Base-by-base conservation (phyloP, 2,329 filamentous ascomycete genomes). In the Colletotrichum musae region DNA sequence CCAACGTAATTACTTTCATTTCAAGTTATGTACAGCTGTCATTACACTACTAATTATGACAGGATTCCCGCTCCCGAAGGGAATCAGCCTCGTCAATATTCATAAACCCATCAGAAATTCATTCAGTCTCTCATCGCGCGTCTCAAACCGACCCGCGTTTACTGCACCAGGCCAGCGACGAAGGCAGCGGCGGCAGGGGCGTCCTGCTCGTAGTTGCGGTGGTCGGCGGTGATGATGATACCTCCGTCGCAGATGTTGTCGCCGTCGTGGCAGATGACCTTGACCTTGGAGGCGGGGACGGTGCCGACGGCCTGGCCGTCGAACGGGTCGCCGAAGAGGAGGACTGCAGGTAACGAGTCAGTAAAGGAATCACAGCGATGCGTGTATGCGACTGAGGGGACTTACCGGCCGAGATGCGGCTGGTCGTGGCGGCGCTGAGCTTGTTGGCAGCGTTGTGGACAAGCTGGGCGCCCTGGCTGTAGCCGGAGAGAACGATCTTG, bases 401-500 rank as follows among this genome's bases (percentile, higher is more conserved):
- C 28, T 16, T 60, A 69, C 66, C 76, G 6, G 77, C 77, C n/a
- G 74, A 73, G 51, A 80, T 70, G 53, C 75, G 75, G 73, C 64
- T 65, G 6, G 74, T 64, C 7, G 72, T 71, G 7, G 76, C 86
- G 77, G 85, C 57, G 6, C 75, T 74, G 24, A 82, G 73, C 62
- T 72, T 68, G n/a, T 71, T 72, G 16, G 82, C 83, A 1, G 83
- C 82, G 24, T 84, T 83, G 75, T 86, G 85, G 1, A 85, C 82
- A 13, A 79, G 71, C 73, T 75, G 77, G 50, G 73, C 74, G 57
- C 77, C 80, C 69, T 82, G 84, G 74, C 82, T 85, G 75, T 86
- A 86, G 15, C 84, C 84, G n/a, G 82, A 79, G 71, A 86, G 76
- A 36, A 85, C 81, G 24, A 86, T 77, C 68, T 82, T 79, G 15